phyloP scores from a whole-genome alignment of 176 grass and related monocot species.

The Paspalum notatum region DNA sequence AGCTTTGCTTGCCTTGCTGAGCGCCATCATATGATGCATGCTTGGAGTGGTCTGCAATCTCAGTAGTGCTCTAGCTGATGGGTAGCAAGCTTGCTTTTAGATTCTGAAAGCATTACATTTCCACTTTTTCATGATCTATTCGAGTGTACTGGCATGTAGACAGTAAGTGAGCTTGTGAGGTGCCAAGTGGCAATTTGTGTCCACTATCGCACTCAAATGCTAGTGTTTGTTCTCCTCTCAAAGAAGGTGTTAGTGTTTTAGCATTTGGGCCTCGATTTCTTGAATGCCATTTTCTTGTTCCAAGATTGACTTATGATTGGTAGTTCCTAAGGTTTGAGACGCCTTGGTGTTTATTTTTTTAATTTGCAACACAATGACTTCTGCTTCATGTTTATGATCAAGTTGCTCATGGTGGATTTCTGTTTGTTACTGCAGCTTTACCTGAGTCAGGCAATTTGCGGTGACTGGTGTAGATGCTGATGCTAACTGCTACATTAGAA shows the following conservation, averaged over 20 bases:
- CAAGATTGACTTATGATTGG: not conserved
- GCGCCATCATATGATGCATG: conserved; percentile 43
- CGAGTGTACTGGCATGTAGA: conserved; percentile 13
- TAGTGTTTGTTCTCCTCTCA: not conserved
- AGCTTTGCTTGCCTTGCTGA: conserved; percentile 47
- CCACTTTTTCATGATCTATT: conserved; percentile 6
- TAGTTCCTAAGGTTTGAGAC: not conserved
- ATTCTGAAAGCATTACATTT: conserved; percentile 38
- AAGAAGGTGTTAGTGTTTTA: not conserved
- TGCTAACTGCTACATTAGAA: conserved; percentile 54
- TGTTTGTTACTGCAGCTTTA: conserved; percentile 51
- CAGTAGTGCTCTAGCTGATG: conserved; percentile 43
- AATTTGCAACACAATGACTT: not conserved
- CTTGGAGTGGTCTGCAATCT: conserved; percentile 47
- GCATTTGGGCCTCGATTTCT: not conserved
- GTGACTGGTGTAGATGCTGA: conserved; percentile 38
- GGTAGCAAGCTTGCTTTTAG: conserved; percentile 34
- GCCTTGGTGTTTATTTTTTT: not conserved
- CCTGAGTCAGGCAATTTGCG: conserved; percentile 38
- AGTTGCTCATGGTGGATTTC: conserved; percentile 24
- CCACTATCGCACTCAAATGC: not conserved
- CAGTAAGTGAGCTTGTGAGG: not conserved
- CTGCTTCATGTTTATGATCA: not conserved
- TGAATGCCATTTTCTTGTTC: not conserved
- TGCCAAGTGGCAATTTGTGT: conserved; percentile 6